phyloP scores from a whole-genome alignment of 2,329 filamentous ascomycete species.

The Hypoxylon sp. region DNA sequence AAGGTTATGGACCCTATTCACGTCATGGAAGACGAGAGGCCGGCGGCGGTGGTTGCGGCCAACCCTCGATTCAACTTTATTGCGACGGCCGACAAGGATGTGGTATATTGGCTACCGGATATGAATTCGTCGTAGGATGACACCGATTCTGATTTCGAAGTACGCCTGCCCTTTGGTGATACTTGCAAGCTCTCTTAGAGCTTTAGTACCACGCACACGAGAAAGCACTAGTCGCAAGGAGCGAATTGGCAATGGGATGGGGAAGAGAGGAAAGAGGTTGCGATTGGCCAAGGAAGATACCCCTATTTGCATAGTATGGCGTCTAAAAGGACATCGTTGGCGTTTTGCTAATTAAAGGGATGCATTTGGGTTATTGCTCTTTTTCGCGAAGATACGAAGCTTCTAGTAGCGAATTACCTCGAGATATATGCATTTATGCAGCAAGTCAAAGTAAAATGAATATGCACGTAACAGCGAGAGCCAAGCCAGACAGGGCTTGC shows the following conservation, averaged over 20 bases:
- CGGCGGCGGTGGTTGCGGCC: conserved; percentile 81
- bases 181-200: background rate
- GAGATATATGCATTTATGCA: background rate
- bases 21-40: conserved; percentile 74
- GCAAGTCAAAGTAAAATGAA: background rate
- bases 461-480: conserved; percentile 7
- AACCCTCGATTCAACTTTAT: conserved; percentile 94
- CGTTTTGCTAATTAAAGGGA: background rate
- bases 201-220: background rate
- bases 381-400: background rate
- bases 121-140: conserved; percentile 60
- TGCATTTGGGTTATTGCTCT: background rate
- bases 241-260: background rate
- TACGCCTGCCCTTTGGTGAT: conserved; percentile 24
- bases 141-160: background rate
- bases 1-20: conserved; percentile 72
- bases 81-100: conserved; percentile 87
- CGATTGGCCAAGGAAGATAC: conserved; percentile 37
- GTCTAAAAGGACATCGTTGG: conserved; percentile 31
- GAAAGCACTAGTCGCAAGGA: background rate
- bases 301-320: conserved; percentile 39
- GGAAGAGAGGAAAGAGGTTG: conserved; percentile 4
- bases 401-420: background rate
- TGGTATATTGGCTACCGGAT: conserved; percentile 83
- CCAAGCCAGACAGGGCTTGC: conserved; percentile 8